Percentiles rank a stretch among this genome's conserved stretches.
Conservation (phyloP, 2,329 filamentous ascomycete genomes). For the Phialemoniopsis sp. region DNA sequence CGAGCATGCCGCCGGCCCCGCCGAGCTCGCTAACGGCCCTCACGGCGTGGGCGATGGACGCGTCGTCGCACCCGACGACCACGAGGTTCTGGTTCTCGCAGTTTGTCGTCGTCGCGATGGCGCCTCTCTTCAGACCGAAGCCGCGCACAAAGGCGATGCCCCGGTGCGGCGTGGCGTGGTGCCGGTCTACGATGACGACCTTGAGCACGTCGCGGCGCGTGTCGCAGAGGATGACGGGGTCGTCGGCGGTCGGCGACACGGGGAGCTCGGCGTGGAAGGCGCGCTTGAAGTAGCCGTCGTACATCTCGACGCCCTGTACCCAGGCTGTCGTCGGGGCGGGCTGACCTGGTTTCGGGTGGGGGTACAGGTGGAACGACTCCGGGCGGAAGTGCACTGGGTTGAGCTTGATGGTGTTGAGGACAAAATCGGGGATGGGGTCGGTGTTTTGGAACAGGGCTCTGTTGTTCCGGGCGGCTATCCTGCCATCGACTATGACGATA, state of each 20-base stretch:
- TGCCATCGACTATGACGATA: constrained; percentile 14
- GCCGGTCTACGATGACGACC: constrained; percentile 14
- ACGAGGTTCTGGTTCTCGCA: constrained; percentile 18
- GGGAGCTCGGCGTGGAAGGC: constrained; percentile 13
- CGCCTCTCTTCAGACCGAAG: constrained; percentile 8
- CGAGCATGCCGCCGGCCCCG: constrained; percentile 14
- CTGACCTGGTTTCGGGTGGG: too few species aligned
- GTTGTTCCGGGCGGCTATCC: constrained; percentile 11
- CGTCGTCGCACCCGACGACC: constrained; percentile 13
- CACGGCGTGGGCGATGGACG: constrained; percentile 13
- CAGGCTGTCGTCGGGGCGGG: constrained; percentile 6
- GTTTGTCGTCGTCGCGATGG: constrained; percentile 17
- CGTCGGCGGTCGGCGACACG: constrained; percentile 9
- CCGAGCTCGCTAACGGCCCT: constrained; percentile 6
- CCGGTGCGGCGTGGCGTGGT: constrained; percentile 12
- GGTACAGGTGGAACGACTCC: constrained; percentile 8
- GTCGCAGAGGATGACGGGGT: constrained; percentile 20
- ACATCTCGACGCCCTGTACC: constrained; percentile 17
- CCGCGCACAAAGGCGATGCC: constrained; percentile 14
- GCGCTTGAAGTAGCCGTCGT: constrained; percentile 18
- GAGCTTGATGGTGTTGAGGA: constrained; percentile 11
- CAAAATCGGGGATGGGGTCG: constrained; percentile 11
- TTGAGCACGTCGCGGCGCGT: constrained; percentile 20
- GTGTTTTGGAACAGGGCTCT: constrained; percentile 13
- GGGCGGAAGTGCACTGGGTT: constrained; percentile 3